phyloP scores from a whole-genome alignment of 495 filamentous ascomycete genomes.

The Penicillium antarcticum region DNA sequence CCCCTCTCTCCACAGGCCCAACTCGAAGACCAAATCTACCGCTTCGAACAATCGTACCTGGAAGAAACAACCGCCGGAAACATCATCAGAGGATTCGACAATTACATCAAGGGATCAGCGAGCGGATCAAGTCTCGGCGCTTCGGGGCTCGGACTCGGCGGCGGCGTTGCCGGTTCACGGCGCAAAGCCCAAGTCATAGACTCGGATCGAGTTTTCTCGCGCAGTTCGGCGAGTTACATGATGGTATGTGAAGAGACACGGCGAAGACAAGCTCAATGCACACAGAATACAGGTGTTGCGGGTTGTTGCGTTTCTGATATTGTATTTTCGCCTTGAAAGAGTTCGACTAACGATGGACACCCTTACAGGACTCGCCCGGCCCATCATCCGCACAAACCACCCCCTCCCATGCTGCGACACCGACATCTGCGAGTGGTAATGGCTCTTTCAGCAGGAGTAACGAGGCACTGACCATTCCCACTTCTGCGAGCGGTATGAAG shows the following conservation, averaged over 20 bases:
- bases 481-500: constrained; percentile 16
- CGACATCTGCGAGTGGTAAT: constrained; percentile 39
- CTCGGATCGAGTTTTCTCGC: constrained; percentile 48
- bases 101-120: constrained; percentile 84
- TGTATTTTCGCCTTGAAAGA: too few relatives aligned
- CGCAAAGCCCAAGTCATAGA: constrained; percentile 49
- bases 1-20: constrained; percentile 36
- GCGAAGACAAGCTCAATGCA: neutral
- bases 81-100: constrained; percentile 96
- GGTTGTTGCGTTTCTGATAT: neutral
- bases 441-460: constrained; percentile 28
- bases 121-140: constrained; percentile 31
- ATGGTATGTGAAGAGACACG: constrained; percentile 29
- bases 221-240: constrained; percentile 51
- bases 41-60: constrained; percentile 82
- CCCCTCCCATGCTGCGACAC: constrained; percentile 49
- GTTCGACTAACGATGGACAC: constrained; percentile 1
- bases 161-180: constrained; percentile 29
- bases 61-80: constrained; percentile 88
- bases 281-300: too few relatives aligned
- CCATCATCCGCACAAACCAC: constrained; percentile 47
- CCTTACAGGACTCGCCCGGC: constrained; percentile 46
- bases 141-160: constrained; percentile 44
- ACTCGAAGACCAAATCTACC: constrained; percentile 80
- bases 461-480: constrained; percentile 20